These are phyloP conservation scores for Anthostomella pinea DNA, from an alignment of 2,329 filamentous ascomycete species.

Conservation along the genomic window DNA sequence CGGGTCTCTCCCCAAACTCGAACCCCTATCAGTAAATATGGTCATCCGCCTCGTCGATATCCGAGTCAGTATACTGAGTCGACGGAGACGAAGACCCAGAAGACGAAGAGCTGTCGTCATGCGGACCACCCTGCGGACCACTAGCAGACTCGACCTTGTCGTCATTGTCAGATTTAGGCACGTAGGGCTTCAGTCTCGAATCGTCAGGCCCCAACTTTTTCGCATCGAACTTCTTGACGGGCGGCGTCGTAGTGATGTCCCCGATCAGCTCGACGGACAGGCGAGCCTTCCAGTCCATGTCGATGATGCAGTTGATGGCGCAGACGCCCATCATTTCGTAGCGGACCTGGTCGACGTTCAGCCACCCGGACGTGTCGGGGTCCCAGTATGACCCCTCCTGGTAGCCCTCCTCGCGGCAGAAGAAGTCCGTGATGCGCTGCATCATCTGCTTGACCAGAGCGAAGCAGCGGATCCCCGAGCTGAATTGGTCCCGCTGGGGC, in stretches of 20 bases:
- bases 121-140: no score
- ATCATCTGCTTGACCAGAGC: constrained; percentile 13
- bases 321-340: constrained; percentile 16
- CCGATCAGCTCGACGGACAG: constrained; percentile 12
- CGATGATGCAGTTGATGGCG: constrained; percentile 7
- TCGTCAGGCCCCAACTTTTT: neutral
- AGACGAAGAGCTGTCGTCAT: no score
- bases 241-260: no score
- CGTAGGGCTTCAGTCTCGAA: constrained; percentile 4
- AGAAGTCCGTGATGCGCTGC: constrained; percentile 8
- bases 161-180: neutral
- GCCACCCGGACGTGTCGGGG: constrained; percentile 8
- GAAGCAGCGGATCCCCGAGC: constrained; percentile 13
- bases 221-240: neutral
- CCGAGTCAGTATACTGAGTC: no score
- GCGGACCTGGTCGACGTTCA: constrained; percentile 13
- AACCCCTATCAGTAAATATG: no score
- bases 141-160: no score
- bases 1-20: no score
- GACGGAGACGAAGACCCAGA: no score
- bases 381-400: constrained; percentile 1
- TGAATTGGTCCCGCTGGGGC: constrained; percentile 10
- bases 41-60: no score
- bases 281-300: constrained; percentile 14
- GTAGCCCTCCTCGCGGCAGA: constrained; percentile 1